Percentiles rank a stretch among this genome's conserved stretches.
These are phyloP conservation scores for Trametes maxima DNA, from an alignment of 768 basidiomycete genomes.

Conservation along the genomic window DNA sequence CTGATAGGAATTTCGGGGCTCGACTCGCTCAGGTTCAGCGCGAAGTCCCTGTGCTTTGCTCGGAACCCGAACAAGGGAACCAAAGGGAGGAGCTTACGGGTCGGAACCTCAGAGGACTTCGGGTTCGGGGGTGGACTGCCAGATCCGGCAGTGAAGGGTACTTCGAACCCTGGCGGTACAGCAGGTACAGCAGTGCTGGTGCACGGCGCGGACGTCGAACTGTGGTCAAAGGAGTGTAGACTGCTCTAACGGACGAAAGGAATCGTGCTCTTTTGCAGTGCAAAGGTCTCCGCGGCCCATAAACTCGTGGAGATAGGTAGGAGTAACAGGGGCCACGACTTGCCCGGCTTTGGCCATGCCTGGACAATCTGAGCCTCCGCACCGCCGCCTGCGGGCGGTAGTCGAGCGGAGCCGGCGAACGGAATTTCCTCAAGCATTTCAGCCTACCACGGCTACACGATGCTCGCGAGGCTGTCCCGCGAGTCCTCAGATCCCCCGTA, in stretches of 20 bases:
- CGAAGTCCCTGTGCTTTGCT: neutral
- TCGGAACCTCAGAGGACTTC: too few species aligned
- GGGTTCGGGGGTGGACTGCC: too few species aligned
- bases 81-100: too few species aligned
- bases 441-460: neutral
- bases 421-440: slow-evolving; percentile 10
- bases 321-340: neutral
- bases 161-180: too few species aligned
- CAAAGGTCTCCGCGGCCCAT: neutral
- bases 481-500: slow-evolving; percentile 14
- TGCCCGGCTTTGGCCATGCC: neutral
- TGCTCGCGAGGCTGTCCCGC: slow-evolving; percentile 9
- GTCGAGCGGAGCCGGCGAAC: neutral
- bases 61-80: neutral
- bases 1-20: neutral
- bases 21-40: neutral
- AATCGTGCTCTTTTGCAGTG: neutral
- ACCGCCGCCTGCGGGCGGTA: neutral
- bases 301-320: neutral
- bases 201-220: neutral
- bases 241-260: neutral
- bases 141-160: too few species aligned
- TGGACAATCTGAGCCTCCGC: too few species aligned
- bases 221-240: neutral
- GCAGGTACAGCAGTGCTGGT: too few species aligned